A percentile compares a stretch with the other conserved stretches of the same genome.
phyloP scores from a whole-genome alignment of 2,329 filamentous ascomycete genomes.

The Blastomyces percursus region DNA sequence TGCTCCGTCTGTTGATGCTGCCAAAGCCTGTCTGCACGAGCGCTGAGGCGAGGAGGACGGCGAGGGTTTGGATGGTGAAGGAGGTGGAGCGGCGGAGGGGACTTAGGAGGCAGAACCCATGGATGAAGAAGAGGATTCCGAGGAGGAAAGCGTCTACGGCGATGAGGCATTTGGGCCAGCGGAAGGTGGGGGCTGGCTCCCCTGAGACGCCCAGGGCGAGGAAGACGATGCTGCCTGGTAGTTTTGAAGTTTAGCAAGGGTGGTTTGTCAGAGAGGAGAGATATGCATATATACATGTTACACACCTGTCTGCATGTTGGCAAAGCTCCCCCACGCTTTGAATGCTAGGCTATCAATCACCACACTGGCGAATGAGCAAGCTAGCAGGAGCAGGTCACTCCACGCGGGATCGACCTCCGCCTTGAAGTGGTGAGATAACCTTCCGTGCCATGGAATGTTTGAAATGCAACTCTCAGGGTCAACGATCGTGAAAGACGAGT shows the following conservation, averaged over 20 bases:
- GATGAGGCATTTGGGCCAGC: conserved; percentile 35
- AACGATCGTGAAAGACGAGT: conserved; percentile 13
- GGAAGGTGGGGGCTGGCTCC: conserved; percentile 27
- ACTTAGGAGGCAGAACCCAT: conserved; percentile 22
- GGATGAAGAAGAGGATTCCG: conserved; percentile 32
- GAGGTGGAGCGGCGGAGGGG: conserved; percentile 31
- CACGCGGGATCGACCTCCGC: conserved; percentile 10
- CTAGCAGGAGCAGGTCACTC: conserved; percentile 11
- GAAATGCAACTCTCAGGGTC: conserved; percentile 1
- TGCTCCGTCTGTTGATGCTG: conserved; percentile 20
- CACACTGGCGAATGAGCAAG: conserved; percentile 14
- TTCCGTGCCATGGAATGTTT: not conserved
- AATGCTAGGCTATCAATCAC: conserved; percentile 15
- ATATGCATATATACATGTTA: too few species aligned
- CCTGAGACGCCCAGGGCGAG: conserved; percentile 33
- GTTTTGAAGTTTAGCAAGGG: not conserved
- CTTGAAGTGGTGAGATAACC: conserved; percentile 8
- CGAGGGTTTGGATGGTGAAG: conserved; percentile 29
- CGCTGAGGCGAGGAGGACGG: conserved; percentile 26
- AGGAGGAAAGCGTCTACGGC: conserved; percentile 30
- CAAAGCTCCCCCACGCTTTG: conserved; percentile 16
- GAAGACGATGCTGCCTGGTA: conserved; percentile 37
- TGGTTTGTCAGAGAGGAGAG: not conserved
- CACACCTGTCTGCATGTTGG: conserved; percentile 16
- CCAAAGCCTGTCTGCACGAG: conserved; percentile 25